Evolutionary conservation across 2,329 filamentous ascomycete species (phyloP).

Genomic region (Neopestalotiopsis rosae): DNA sequence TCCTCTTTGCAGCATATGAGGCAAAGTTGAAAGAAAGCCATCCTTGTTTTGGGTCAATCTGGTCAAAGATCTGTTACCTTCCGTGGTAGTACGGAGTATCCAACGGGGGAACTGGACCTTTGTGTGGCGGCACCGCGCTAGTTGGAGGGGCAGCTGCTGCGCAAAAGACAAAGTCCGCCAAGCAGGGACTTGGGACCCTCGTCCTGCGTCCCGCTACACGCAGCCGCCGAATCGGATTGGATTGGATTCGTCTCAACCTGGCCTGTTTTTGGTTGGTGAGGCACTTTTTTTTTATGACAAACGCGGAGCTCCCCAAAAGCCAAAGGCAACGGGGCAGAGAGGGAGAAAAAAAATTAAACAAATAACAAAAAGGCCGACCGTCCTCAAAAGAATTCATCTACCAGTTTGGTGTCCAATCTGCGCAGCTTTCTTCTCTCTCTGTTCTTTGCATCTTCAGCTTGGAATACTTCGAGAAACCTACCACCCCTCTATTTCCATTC

Average conservation of each 20-base stretch:
- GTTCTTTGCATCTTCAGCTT: neutral
- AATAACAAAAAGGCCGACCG: constrained; percentile 8
- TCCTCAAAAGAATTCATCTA: neutral
- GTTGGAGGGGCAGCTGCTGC: neutral
- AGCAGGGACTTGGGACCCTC: neutral
- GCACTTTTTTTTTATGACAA: constrained; percentile 14
- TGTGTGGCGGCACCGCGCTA: neutral
- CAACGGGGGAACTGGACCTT: neutral
- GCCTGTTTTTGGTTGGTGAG: constrained; percentile 10
- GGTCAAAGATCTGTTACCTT: neutral
- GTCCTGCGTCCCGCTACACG: neutral
- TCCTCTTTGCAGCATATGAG: neutral
- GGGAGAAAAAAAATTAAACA: constrained; percentile 2
- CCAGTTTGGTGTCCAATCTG: neutral
- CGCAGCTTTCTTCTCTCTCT: neutral
- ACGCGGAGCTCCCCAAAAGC: constrained; percentile 15
- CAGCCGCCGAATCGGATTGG: constrained; percentile 11
- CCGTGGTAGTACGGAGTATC: too few species aligned
- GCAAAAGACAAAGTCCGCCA: neutral
- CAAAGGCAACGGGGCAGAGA: neutral
- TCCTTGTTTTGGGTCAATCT: neutral
- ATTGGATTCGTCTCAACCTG: neutral
- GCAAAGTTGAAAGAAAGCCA: neutral
- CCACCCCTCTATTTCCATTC: neutral
- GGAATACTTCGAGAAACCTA: neutral